These are phyloP conservation scores for Moringa oleifera DNA, from an alignment of 345 rosid genomes.

Conservation along the genomic window DNA sequence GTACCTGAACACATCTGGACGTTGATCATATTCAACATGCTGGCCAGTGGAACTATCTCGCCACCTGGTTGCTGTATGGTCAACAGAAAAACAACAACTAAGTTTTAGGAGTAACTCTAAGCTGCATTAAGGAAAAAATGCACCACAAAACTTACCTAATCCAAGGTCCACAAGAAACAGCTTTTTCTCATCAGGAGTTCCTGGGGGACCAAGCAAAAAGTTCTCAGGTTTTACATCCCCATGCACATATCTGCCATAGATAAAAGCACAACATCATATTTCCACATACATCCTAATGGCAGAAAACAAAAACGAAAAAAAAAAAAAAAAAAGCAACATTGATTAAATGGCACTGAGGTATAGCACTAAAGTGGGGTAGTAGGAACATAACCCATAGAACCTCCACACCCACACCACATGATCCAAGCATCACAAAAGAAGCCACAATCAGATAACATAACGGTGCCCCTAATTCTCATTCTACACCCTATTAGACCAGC, in stretches of 20 bases:
- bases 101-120: not conserved
- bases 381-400: too few relatives aligned
- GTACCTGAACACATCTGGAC: constrained; percentile 96
- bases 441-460: too few relatives aligned
- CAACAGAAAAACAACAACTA: constrained; percentile 8
- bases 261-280: constrained; percentile 14
- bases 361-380: too few relatives aligned
- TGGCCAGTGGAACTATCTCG: constrained; percentile 69
- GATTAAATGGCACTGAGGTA: not conserved
- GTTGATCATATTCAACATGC: constrained; percentile 97
- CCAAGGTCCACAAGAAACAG: constrained; percentile 94
- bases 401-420: too few relatives aligned
- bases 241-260: constrained; percentile 71
- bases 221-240: constrained; percentile 99
- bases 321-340: not conserved
- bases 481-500: not conserved
- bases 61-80: constrained; percentile 78
- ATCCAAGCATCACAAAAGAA: too few relatives aligned
- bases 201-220: constrained; percentile 84
- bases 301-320: not conserved
- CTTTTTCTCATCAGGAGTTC: constrained; percentile 81
- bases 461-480: not conserved
- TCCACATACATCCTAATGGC: not conserved
- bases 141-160: constrained; percentile 45
- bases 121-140: constrained; percentile 2